Evolutionary conservation across 805 yeast species (phyloP), one percentile per base, ranked within the genome.

Genomic region (Saturnispora sekii): DNA sequence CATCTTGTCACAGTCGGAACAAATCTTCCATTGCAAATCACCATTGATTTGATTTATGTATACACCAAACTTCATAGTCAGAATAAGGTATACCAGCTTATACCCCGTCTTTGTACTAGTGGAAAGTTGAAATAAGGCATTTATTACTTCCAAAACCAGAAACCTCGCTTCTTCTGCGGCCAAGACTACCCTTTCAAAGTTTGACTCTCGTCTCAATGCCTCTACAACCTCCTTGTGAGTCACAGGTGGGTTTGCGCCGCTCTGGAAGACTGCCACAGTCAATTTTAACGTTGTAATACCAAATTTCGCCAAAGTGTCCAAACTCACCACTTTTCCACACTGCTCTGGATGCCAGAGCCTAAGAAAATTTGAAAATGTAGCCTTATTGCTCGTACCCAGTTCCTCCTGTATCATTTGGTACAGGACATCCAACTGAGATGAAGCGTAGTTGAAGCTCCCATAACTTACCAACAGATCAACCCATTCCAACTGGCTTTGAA

Each of bases 1-100:
- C 53, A 50, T 50, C 40, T 38, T 48, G 8, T n/a, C n/a, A 16
- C 47, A 46, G 41, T 50, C 53, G 3, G 17, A 33, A 2, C n/a
- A 10, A 4, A 50, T 36, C 21, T 46, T 45, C 10, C 16, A 29
- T 6, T 45, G 28, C 5, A 50, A 31, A 5, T 43, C 46, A 4
- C 8, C 5, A 11, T 36, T 36, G 3, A 43, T 10, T 35, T 50
- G 42, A 5, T 10, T 35, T 2, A 47, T 46, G 3, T 37, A 36
- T 5, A 44, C 21, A 11, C 48, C 39, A 15, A 45, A 52, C 10
- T 50, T 47, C 18, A 49, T 18, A 5, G 56, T 43, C n/a, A 48
- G 10, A 2, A 53, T 17, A 10, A 50, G 31, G 14, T 48, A 52
- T 7, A 38, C 32, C 30, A 53, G 31, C 35, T 48, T 53, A 15